Percentiles rank a stretch among this genome's conserved stretches.
Evolutionary conservation across 1,284 basidiomycete genomes (phyloP).

Genomic region (Ustilago cynodontis): DNA sequence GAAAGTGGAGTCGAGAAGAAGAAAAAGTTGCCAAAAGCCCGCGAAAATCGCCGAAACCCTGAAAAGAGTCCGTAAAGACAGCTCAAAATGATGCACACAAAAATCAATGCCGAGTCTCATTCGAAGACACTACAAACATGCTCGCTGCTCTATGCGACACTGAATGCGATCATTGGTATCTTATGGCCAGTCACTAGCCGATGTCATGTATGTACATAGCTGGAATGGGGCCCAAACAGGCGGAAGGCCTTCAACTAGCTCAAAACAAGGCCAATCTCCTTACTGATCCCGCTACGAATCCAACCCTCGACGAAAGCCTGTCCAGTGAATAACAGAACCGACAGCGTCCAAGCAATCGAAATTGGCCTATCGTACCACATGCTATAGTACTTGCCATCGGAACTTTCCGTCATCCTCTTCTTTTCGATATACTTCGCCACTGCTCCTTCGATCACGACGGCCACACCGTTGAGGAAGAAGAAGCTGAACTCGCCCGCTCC

Average conservation of each 20-base stretch:
- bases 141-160: background rate
- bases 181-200: background rate
- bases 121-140: background rate
- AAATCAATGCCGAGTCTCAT: conserved; percentile 1
- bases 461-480: conserved; percentile 55
- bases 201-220: background rate
- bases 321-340: conserved; percentile 50
- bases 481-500: conserved; percentile 57
- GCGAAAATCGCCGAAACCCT: conserved; percentile 18
- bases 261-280: conserved; percentile 33
- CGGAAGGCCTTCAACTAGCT: conserved; percentile 1
- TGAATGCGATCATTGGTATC: background rate
- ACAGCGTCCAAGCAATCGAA: conserved; percentile 44
- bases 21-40: conserved; percentile 19
- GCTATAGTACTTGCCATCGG: conserved; percentile 24
- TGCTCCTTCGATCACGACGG: conserved; percentile 50
- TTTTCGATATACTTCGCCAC: conserved; percentile 30
- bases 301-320: conserved; percentile 56
- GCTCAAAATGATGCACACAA: background rate
- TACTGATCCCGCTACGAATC: conserved; percentile 50
- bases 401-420: conserved; percentile 18
- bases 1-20: background rate
- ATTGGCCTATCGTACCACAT: conserved; percentile 48
- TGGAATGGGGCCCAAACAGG: background rate
- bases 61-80: conserved; percentile 1